Evolutionary conservation across 2,329 filamentous ascomycete species (phyloP).

Genomic region (Dactylonectria estremocensis): DNA sequence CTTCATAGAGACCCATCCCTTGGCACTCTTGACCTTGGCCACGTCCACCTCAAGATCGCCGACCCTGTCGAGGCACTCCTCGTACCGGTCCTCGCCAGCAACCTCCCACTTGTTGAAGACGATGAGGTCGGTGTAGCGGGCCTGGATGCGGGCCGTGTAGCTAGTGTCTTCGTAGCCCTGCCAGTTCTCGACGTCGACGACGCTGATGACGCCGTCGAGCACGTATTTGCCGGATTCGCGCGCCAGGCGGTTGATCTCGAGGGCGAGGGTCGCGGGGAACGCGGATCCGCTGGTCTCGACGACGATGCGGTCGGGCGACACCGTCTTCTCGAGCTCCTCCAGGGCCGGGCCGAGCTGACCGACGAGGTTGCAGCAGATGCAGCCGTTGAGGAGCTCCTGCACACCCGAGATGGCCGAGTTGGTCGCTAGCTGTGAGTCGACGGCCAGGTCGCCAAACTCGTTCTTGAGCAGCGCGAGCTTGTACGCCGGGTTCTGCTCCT

Average conservation of each 20-base stretch:
- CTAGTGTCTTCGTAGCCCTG: slow-evolving; percentile 91
- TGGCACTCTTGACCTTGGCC: slow-evolving; percentile 88
- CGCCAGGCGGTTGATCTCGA: slow-evolving; percentile 88
- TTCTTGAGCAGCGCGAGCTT: slow-evolving; percentile 96
- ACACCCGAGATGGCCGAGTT: slow-evolving; percentile 89
- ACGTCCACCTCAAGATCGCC: slow-evolving; percentile 86
- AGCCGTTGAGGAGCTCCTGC: slow-evolving; percentile 94
- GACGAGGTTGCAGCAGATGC: slow-evolving; percentile 99
- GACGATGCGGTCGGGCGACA: slow-evolving; percentile 85
- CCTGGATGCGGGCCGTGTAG: slow-evolving; percentile 90
- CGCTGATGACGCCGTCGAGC: slow-evolving; percentile 89
- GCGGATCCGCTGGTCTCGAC: slow-evolving; percentile 94
- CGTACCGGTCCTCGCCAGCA: slow-evolving; percentile 80
- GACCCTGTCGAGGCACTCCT: slow-evolving; percentile 83
- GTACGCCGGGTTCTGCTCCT: slow-evolving; percentile 80
- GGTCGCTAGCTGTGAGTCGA: slow-evolving; percentile 92
- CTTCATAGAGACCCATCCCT: slow-evolving; percentile 83
- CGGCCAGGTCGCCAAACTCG: slow-evolving; percentile 94
- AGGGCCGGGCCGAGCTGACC: slow-evolving; percentile 90
- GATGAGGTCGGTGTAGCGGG: slow-evolving; percentile 89
- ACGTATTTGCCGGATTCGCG: slow-evolving; percentile 79
- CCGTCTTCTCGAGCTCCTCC: slow-evolving; percentile 74
- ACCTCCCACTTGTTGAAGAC: slow-evolving; percentile 95
- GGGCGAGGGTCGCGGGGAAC: slow-evolving; percentile 89
- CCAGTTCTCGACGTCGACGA: slow-evolving; percentile 97